Evolutionary conservation across 169 alveolate genomes (phyloP), one percentile per base, ranked within the genome.

Genomic region (Blepharisma undulans): DNA sequence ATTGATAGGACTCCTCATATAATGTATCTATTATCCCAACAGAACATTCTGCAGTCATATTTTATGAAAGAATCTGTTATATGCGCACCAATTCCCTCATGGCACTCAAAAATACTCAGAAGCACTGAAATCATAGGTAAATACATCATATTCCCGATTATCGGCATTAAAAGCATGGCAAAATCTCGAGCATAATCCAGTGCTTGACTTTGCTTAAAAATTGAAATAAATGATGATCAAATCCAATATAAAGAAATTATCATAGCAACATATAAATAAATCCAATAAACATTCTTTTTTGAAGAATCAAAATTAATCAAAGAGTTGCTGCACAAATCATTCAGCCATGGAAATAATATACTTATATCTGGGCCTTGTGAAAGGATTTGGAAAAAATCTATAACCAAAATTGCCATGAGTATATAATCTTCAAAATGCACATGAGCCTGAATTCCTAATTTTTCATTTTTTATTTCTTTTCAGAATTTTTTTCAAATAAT

Each of bases 51-150:
- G 78, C 92, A 88, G 5, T 88, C 92, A 8, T 66, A 12, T 3
- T 8, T 25, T 61, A 88, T 22, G n/a, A 21, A 88, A 36, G 85
- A 29, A 32, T 78, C 86, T 2, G 2, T 14, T 7, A 78, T 25
- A 30, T 10, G 4, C 7, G 3, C 66, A 18, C 32, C 48, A 88
- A 66, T 18, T 10, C 30, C 76, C 30, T 76, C 19, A 34, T 74
- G 87, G 34, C 92, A 88, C 14, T 30, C 74, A 72, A 88, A 88
- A 88, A 66, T 59, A 34, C 72, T 66, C 0, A 88, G 27, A 18
- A 88, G 27, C 72, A 33, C 8, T n/a, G 79, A 34, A 76, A 25
- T 76, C 4, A 88, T 19, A 36, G 92, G 92, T 5, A 88, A 16
- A 76, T 74, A 76, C 19, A 27, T 1, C 14, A 19, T 2, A 14